Evolutionary conservation across 345 rosid species (phyloP), one percentile per base, ranked within the genome.

Genomic region (Euphorbia lathyris): DNA sequence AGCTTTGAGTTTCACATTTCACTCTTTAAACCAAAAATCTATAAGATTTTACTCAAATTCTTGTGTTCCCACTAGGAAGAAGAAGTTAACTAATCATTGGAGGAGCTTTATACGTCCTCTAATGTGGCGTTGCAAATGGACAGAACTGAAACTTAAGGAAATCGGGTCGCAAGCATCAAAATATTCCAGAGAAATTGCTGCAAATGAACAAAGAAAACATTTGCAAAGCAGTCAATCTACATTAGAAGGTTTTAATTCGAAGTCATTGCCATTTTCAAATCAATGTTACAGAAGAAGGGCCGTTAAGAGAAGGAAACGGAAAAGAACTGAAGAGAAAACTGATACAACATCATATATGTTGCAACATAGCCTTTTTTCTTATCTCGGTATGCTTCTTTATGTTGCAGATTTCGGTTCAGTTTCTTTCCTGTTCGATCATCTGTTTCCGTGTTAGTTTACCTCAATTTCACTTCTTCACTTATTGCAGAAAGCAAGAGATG

Each of bases 41-140:
- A n/a, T 14, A 70, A 36, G 51, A 19, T 16, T 40, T 19, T 43
- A 55, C 23, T 72, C 25, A 63, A 72, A 23, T 57, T 68, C 17
- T 47, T 64, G 3, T 57, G 42, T 50, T 26, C 53, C 38, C 14
- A 27, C 56, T 30, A 77, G 80, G 81, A 92, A 92, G 89, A 94
- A 88, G 86, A 92, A 81, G 88, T 72, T 93, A 77, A 88, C 95
- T 50, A 77, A 77, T 84, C 97, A 89, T 68, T 91, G 96, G 95
- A 91, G 83, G 82, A 86, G 68, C 70, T 94, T 88, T 76, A 83
- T 88, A 65, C 80, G 78, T 58, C 98, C 98, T 61, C 78, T 94
- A 38, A 89, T 83, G 95, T 91, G 98, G 97, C 88, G 91, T 43
- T 88, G 93, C 86, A 91, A 91, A 82, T 94, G 97, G 97, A 66